These are phyloP conservation scores for Podila minutissima DNA, from an alignment of 192 early-diverging fungal genomes.

Conservation along the genomic window DNA sequence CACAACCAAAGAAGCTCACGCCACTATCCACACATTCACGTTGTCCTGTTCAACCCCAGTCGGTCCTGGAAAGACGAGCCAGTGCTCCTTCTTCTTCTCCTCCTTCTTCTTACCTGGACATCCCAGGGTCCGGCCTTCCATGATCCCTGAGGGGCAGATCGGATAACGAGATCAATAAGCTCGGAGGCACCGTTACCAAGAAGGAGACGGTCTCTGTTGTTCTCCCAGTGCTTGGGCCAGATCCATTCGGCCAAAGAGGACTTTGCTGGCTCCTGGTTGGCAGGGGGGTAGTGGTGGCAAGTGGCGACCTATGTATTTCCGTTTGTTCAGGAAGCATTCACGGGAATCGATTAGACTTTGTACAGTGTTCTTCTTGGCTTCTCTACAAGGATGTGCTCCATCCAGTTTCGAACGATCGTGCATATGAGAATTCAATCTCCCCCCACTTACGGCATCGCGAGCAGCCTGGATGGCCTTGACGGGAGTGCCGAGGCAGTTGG, in stretches of 20 bases:
- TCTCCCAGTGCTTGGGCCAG: constrained; percentile 69
- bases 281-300: constrained; percentile 91
- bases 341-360: too few species aligned
- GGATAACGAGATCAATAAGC: constrained; percentile 88
- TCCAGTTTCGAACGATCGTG: too few species aligned
- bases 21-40: neutral
- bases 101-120: constrained; percentile 63
- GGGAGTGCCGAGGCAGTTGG: constrained; percentile 89
- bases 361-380: too few species aligned
- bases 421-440: neutral
- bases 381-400: too few species aligned
- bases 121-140: constrained; percentile 91
- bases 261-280: constrained; percentile 92
- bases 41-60: neutral
- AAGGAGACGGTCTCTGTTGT: constrained; percentile 72
- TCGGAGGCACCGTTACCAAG: constrained; percentile 93
- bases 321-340: neutral
- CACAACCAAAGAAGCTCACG: neutral
- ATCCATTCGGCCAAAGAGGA: constrained; percentile 82
- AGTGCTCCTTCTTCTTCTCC: neutral
- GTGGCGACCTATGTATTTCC: constrained; percentile 55
- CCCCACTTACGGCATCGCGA: constrained; percentile 67
- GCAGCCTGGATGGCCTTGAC: constrained; percentile 77
- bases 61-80: neutral
- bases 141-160: constrained; percentile 75